A percentile compares a stretch with the other conserved stretches of the same genome.
phyloP scores from a whole-genome alignment of 768 basidiomycete genomes.

The Hygrophoropsis aurantiaca region DNA sequence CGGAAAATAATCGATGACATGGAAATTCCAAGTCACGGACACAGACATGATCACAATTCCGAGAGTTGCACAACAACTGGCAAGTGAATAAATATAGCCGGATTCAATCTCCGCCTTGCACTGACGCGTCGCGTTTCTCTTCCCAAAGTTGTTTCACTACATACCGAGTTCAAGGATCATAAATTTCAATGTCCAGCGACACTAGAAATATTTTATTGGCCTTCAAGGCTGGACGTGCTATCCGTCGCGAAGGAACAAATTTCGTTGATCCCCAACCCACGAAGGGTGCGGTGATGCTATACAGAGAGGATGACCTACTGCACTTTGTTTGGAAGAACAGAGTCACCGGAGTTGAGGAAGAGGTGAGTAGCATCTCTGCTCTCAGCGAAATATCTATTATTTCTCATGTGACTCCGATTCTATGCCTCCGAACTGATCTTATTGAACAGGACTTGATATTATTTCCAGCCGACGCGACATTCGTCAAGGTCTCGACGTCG shows the following conservation, averaged over 20 bases:
- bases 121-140: no score
- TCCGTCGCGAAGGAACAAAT: conserved; percentile 65
- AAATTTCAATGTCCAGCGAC: no score
- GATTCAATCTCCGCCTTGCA: no score
- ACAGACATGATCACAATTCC: no score
- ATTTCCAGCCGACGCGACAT: conserved; percentile 83
- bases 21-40: no score
- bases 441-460: conserved; percentile 74
- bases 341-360: conserved; percentile 55
- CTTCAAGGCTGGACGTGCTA: conserved; percentile 74
- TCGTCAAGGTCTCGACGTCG: conserved; percentile 71
- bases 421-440: background rate
- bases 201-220: conserved; percentile 33
- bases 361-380: conserved; percentile 40
- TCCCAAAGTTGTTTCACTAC: no score
- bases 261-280: conserved; percentile 63
- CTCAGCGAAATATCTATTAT: background rate
- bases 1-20: no score
- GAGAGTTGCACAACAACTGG: no score
- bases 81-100: no score
- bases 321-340: conserved; percentile 84
- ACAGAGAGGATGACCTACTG: conserved; percentile 72
- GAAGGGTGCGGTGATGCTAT: conserved; percentile 72
- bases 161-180: no score
- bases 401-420: background rate